phyloP scores from a whole-genome alignment of 345 rosid species.

The Populus nigra region DNA sequence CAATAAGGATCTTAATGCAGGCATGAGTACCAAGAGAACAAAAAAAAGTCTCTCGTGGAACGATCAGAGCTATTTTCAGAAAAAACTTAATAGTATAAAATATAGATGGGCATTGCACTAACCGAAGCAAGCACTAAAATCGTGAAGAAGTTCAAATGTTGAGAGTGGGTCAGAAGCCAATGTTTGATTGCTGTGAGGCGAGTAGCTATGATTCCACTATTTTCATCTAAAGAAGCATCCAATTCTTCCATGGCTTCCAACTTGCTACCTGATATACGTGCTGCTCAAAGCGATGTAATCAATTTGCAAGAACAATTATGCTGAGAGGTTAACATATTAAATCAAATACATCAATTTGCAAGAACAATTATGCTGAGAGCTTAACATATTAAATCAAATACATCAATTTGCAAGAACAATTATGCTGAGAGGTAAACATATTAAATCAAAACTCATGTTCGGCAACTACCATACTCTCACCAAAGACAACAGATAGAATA shows the following conservation, averaged over 20 bases:
- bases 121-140: conserved; percentile 96
- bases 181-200: conserved; percentile 47
- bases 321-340: background rate
- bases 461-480: background rate
- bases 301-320: background rate
- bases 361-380: background rate
- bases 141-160: conserved; percentile 83
- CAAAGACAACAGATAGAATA: background rate
- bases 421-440: background rate
- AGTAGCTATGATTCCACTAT: conserved; percentile 56
- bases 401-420: conserved; percentile 1
- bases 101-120: conserved; percentile 29
- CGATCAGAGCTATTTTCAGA: background rate
- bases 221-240: conserved; percentile 59
- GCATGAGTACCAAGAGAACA: background rate
- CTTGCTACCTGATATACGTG: conserved; percentile 64
- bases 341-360: background rate
- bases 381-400: background rate
- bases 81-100: background rate
- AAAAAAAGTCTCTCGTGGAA: background rate
- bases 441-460: background rate
- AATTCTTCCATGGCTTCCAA: conserved; percentile 67
- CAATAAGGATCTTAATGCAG: background rate
- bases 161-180: conserved; percentile 70
- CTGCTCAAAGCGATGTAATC: conserved; percentile 37